Conservation (phyloP, 352 stramenopile genomes). For the Globisporangium okanoganense region DNA sequence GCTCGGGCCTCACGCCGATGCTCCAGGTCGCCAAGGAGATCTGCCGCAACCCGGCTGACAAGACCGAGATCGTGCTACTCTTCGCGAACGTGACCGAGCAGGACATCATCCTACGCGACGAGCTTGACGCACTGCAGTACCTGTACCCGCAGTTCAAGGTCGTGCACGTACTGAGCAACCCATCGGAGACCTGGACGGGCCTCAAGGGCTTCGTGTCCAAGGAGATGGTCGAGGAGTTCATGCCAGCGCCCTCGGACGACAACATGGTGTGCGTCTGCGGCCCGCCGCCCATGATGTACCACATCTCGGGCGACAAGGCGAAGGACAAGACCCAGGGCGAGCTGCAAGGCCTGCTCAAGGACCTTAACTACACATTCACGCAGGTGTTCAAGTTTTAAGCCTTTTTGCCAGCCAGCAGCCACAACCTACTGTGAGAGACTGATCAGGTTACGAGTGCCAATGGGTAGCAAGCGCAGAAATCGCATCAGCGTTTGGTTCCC, state of each 20-base stretch:
- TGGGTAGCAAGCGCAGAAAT: slow-evolving; percentile 12
- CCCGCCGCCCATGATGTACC: slow-evolving; percentile 88
- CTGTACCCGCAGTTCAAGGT: slow-evolving; percentile 81
- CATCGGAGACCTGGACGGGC: slow-evolving; percentile 58
- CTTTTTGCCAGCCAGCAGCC: background rate
- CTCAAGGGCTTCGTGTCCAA: slow-evolving; percentile 74
- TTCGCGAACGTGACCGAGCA: slow-evolving; percentile 84
- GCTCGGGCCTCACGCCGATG: slow-evolving; percentile 90
- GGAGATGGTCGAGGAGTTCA: slow-evolving; percentile 81
- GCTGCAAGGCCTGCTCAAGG: slow-evolving; percentile 82
- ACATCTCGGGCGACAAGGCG: slow-evolving; percentile 84
- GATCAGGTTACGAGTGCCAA: background rate
- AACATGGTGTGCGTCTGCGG: slow-evolving; percentile 87
- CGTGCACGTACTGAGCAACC: slow-evolving; percentile 70
- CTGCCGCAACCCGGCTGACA: slow-evolving; percentile 77
- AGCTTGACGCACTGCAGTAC: slow-evolving; percentile 81
- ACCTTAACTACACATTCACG: slow-evolving; percentile 69
- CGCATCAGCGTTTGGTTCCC: slow-evolving; percentile 4
- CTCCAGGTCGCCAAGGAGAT: slow-evolving; percentile 85
- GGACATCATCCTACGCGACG: slow-evolving; percentile 88
- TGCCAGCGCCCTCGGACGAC: slow-evolving; percentile 75
- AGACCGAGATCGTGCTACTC: slow-evolving; percentile 82
- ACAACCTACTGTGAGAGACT: background rate
- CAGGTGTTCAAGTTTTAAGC: slow-evolving; percentile 86
- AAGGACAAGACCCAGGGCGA: slow-evolving; percentile 85